phyloP scores from a whole-genome alignment of 2,329 filamentous ascomycete genomes.

The Apiospora rasikravindrae region DNA sequence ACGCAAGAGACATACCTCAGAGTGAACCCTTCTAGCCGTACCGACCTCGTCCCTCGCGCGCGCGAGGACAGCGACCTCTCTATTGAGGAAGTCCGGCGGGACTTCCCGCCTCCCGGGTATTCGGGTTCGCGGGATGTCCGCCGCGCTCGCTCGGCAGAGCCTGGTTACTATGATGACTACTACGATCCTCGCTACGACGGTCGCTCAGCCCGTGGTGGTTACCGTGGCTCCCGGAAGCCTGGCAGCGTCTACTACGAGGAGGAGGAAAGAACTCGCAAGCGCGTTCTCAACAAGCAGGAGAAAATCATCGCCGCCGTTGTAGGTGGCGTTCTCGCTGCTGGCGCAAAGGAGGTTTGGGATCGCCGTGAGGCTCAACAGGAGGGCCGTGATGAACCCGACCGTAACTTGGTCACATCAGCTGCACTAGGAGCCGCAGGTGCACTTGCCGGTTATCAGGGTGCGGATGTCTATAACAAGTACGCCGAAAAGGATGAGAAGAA shows the following conservation, averaged over 20 bases:
- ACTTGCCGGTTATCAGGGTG: slow-evolving; percentile 67
- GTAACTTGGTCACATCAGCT: slow-evolving; percentile 64
- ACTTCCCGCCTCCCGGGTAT: slow-evolving; percentile 77
- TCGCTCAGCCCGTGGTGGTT: slow-evolving; percentile 42
- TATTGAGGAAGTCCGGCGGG: slow-evolving; percentile 81
- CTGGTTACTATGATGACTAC: slow-evolving; percentile 64
- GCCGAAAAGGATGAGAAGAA: slow-evolving; percentile 60
- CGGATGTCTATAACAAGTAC: slow-evolving; percentile 67
- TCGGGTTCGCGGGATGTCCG: slow-evolving; percentile 52
- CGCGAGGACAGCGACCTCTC: slow-evolving; percentile 78
- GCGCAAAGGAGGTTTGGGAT: slow-evolving; percentile 70
- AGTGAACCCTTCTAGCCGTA: slow-evolving; percentile 47
- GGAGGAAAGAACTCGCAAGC: slow-evolving; percentile 57
- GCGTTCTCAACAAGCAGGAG: slow-evolving; percentile 65
- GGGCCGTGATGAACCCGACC: slow-evolving; percentile 53
- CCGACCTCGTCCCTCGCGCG: slow-evolving; percentile 59
- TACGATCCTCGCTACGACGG: slow-evolving; percentile 50
- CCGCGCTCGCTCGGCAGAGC: slow-evolving; percentile 69
- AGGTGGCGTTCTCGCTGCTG: slow-evolving; percentile 67
- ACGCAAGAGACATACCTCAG: slow-evolving; percentile 55
- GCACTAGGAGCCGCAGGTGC: slow-evolving; percentile 69
- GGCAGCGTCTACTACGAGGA: slow-evolving; percentile 61
- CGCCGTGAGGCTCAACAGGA: slow-evolving; percentile 62
- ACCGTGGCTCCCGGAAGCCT: slow-evolving; percentile 54
- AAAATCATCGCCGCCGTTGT: slow-evolving; percentile 71